Evolutionary conservation across 768 basidiomycete genomes (phyloP).

Genomic region (Pleurotus tuoliensis): DNA sequence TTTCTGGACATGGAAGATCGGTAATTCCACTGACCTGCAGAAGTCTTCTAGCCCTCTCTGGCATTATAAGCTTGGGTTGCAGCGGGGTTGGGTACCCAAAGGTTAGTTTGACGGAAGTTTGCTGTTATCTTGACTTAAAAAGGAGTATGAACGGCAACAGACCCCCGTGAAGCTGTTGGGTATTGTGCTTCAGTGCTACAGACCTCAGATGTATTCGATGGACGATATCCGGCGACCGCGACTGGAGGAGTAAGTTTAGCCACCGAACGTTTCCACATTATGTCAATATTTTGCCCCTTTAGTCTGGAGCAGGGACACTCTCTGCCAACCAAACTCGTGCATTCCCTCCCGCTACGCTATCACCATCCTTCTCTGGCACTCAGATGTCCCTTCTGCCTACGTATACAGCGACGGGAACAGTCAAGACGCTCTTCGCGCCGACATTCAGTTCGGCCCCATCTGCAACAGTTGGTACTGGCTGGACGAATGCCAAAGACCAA

Average conservation of each 20-base stretch:
- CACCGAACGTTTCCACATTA: neutral
- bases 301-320: constrained; percentile 59
- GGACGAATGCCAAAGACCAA: constrained; percentile 69
- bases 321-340: constrained; percentile 46
- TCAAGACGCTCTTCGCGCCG: constrained; percentile 60
- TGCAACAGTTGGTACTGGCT: constrained; percentile 63
- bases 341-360: constrained; percentile 65
- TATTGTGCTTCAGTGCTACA: constrained; percentile 36
- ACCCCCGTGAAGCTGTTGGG: constrained; percentile 43
- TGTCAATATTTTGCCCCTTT: neutral
- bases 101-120: constrained; percentile 40
- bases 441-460: constrained; percentile 57
- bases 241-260: constrained; percentile 53
- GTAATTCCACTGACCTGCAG: constrained; percentile 67
- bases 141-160: constrained; percentile 16
- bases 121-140: neutral
- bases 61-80: constrained; percentile 85
- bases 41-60: constrained; percentile 75
- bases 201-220: constrained; percentile 44
- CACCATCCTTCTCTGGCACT: constrained; percentile 48
- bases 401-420: constrained; percentile 66
- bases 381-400: constrained; percentile 54
- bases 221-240: constrained; percentile 55
- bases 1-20: constrained; percentile 97
- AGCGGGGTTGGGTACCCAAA: constrained; percentile 81